Evolutionary conservation across 352 stramenopile species (phyloP).

Genomic region (Globisporangium polare): DNA sequence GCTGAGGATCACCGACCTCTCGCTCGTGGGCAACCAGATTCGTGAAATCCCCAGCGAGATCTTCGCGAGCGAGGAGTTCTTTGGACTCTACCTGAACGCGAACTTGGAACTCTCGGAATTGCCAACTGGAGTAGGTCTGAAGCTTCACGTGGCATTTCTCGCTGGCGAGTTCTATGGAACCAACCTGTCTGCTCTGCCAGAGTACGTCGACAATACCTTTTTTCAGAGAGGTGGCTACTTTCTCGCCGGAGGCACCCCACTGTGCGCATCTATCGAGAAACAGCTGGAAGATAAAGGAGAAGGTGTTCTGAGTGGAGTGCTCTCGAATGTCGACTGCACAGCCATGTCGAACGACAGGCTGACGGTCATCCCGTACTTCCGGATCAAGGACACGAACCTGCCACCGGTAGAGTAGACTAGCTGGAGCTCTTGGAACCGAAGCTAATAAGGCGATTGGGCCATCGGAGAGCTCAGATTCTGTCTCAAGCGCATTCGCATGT

Average conservation of each 20-base stretch:
- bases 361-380: constrained; percentile 7
- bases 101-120: constrained; percentile 20
- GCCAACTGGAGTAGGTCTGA: background rate
- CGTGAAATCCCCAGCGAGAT: constrained; percentile 5
- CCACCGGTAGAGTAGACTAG: background rate
- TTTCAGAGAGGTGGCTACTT: constrained; percentile 2
- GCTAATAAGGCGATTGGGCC: background rate
- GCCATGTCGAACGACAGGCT: background rate
- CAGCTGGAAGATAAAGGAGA: background rate
- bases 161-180: constrained; percentile 4
- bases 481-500: no score
- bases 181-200: constrained; percentile 1
- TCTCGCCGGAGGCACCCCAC: background rate
- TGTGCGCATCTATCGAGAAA: background rate
- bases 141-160: background rate
- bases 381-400: constrained; percentile 7
- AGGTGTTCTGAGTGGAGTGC: background rate
- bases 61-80: constrained; percentile 2
- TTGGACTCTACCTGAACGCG: constrained; percentile 10
- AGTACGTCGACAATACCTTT: constrained; percentile 14
- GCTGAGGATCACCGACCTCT: constrained; percentile 1
- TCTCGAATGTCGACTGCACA: background rate
- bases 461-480: background rate
- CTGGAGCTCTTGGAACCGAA: background rate
- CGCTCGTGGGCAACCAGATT: constrained; percentile 22